A percentile compares a stretch with the other conserved stretches of the same genome.
phyloP scores from a whole-genome alignment of 495 filamentous ascomycete genomes.

The Lasiosphaeria ovina region DNA sequence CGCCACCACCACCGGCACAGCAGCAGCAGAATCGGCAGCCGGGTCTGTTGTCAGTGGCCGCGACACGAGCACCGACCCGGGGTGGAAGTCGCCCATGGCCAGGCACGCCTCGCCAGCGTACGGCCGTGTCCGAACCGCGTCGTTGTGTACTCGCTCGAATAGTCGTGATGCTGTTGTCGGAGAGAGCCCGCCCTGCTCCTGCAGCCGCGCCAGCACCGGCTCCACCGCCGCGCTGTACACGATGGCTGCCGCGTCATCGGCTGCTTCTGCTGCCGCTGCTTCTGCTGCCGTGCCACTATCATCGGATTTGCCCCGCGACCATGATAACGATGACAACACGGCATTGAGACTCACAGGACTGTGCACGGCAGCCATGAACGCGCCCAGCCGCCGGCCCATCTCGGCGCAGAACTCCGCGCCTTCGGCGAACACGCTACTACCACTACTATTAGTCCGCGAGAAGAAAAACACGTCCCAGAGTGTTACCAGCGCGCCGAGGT shows the following conservation, averaged over 20 bases:
- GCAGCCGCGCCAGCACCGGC: neutral
- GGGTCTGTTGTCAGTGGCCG: neutral
- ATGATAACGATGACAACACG: neutral
- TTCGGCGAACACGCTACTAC: neutral
- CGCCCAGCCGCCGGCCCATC: neutral
- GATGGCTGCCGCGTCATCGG: neutral
- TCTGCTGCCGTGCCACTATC: neutral
- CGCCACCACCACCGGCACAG: neutral
- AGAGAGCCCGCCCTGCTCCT: neutral
- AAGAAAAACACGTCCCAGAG: neutral
- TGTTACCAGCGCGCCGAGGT: neutral
- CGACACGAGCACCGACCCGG: neutral
- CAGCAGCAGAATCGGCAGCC: no score
- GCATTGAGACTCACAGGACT: neutral
- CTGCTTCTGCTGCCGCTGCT: neutral
- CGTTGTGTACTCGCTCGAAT: neutral
- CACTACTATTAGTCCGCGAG: neutral
- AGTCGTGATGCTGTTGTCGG: neutral
- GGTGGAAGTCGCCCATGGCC: constrained; percentile 4
- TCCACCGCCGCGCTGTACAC: neutral
- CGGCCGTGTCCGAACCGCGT: neutral
- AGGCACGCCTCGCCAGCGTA: constrained; percentile 1
- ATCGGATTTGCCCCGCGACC: neutral
- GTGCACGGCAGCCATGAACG: neutral
- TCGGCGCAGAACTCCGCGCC: neutral